Percentiles rank a stretch among this genome's conserved stretches.
Evolutionary conservation across 2,329 filamentous ascomycete genomes (phyloP).

Genomic region (Clonostachys chloroleuca): DNA sequence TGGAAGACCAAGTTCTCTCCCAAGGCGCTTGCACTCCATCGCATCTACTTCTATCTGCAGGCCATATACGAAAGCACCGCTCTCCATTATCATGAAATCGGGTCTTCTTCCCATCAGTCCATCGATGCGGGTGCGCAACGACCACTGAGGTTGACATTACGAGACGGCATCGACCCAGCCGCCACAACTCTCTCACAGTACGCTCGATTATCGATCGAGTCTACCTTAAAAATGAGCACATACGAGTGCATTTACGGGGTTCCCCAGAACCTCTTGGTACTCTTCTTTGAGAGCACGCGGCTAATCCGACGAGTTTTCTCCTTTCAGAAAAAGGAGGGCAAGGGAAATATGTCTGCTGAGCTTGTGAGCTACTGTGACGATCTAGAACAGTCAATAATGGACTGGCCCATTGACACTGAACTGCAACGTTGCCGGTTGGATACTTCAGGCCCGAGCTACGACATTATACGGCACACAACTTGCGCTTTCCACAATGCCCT

Average conservation of each 20-base stretch:
- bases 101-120: neutral
- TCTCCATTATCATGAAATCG: neutral
- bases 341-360: neutral
- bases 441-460: neutral
- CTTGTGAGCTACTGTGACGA: slow-evolving; percentile 16
- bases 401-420: slow-evolving; percentile 1
- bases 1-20: slow-evolving; percentile 5
- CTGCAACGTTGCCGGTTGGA: neutral
- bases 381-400: slow-evolving; percentile 13
- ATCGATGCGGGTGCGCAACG: neutral
- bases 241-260: slow-evolving; percentile 11
- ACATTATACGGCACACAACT: neutral
- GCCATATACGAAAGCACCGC: slow-evolving; percentile 11
- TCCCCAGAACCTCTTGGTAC: slow-evolving; percentile 5
- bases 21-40: slow-evolving; percentile 7
- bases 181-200: neutral
- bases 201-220: neutral
- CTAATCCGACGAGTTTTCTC: slow-evolving; percentile 2
- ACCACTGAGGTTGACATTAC: neutral
- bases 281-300: slow-evolving; percentile 3
- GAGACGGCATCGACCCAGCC: neutral
- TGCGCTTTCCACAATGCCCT: slow-evolving; percentile 14
- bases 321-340: neutral
- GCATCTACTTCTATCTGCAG: slow-evolving; percentile 11
- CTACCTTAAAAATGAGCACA: neutral